Percentiles rank a stretch among this genome's conserved stretches.
Evolutionary conservation across 1,284 basidiomycete genomes (phyloP).

Genomic region (Trametes sp.): DNA sequence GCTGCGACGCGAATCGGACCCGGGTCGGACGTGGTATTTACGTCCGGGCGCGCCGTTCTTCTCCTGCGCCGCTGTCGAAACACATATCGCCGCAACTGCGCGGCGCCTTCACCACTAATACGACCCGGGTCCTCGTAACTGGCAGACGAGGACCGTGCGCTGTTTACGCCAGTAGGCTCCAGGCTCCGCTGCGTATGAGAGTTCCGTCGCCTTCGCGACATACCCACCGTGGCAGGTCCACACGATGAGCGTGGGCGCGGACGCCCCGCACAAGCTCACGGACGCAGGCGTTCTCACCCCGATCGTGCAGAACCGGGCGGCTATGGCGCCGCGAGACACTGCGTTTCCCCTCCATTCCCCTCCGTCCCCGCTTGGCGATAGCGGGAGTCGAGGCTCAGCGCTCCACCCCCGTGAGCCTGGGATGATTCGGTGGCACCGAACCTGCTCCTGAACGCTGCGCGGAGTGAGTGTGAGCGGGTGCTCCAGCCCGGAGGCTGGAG

Average conservation of each 20-base stretch:
- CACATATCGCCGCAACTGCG: background rate
- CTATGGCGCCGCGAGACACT: background rate
- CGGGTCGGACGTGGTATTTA: conserved; percentile 13
- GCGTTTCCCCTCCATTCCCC: background rate
- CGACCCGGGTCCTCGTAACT: background rate
- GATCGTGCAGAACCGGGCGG: conserved; percentile 7
- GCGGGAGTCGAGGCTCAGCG: background rate
- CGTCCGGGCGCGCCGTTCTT: conserved; percentile 12
- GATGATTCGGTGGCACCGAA: conserved; percentile 3
- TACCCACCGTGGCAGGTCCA: conserved; percentile 1
- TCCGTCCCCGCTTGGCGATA: background rate
- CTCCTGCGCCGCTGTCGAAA: conserved; percentile 2
- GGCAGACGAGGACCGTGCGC: background rate
- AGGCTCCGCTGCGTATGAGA: conserved; percentile 5
- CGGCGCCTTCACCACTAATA: background rate
- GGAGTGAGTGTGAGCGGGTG: background rate
- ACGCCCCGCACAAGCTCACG: background rate
- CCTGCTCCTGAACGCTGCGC: background rate
- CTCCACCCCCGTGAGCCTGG: background rate
- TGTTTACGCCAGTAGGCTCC: conserved; percentile 9
- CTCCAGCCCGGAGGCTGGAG: background rate
- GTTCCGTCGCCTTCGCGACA: conserved; percentile 15
- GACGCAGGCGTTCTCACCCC: background rate
- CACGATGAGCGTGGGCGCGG: conserved; percentile 9
- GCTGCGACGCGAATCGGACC: conserved; percentile 13